These are phyloP conservation scores for Hypoxylon lienhwacheense DNA, from an alignment of 495 filamentous ascomycete species.

Conservation along the genomic window DNA sequence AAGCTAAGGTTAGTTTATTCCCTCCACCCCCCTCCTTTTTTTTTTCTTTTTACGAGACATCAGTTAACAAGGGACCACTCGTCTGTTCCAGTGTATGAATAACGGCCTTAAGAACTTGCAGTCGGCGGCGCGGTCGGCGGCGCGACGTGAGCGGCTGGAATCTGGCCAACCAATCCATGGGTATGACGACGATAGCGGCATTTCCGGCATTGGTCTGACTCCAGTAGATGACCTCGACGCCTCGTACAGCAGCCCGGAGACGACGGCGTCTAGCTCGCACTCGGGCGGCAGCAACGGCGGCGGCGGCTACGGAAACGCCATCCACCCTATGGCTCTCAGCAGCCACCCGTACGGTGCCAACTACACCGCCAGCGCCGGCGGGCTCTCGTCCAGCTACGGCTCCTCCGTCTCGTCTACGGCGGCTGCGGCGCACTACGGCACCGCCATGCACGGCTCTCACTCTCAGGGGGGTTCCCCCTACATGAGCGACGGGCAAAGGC, in stretches of 20 bases:
- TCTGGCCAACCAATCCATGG: conserved; percentile 42
- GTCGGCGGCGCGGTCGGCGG: conserved; percentile 52
- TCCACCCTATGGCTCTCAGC: conserved; percentile 36
- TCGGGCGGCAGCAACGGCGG: conserved; percentile 39
- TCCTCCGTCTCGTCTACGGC: conserved; percentile 37
- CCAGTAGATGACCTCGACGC: conserved; percentile 54
- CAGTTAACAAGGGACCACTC: background rate
- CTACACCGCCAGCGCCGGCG: conserved; percentile 34
- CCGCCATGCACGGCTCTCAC: conserved; percentile 46
- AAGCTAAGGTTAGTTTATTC: conserved; percentile 62
- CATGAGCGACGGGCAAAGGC: conserved; percentile 47
- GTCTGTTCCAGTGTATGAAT: conserved; percentile 54
- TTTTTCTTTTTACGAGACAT: background rate
- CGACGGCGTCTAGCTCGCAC: conserved; percentile 41
- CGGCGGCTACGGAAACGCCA: conserved; percentile 29
- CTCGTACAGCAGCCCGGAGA: conserved; percentile 53
- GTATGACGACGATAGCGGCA: conserved; percentile 55
- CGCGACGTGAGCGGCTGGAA: conserved; percentile 56
- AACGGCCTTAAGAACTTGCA: conserved; percentile 62
- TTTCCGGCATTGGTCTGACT: conserved; percentile 53
- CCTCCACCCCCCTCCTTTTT: background rate
- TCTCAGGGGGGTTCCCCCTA: conserved; percentile 52
- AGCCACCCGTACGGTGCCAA: conserved; percentile 32
- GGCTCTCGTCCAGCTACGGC: conserved; percentile 39
- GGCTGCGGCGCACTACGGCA: conserved; percentile 42